These are phyloP conservation scores for Lactifluus rugatus DNA, from an alignment of 768 basidiomycete genomes.

Conservation along the genomic window DNA sequence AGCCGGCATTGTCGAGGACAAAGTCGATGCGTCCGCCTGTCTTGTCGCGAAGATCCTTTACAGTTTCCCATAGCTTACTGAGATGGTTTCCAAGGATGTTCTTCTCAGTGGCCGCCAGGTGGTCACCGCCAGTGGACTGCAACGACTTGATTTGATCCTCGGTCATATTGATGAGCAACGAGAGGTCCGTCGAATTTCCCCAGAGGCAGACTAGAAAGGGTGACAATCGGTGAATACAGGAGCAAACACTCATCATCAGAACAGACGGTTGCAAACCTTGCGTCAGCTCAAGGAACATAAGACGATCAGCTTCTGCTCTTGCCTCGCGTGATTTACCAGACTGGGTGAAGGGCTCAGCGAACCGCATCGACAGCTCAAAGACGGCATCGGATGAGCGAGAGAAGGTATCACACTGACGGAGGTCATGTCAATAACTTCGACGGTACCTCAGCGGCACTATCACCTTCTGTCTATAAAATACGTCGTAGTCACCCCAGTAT, in stretches of 20 bases:
- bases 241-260: background rate
- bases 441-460: background rate
- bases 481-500: constrained; percentile 85
- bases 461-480: constrained; percentile 91
- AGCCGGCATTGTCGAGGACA: constrained; percentile 78
- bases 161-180: constrained; percentile 92
- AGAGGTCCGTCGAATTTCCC: constrained; percentile 96
- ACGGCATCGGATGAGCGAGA: constrained; percentile 87
- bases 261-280: constrained; percentile 46
- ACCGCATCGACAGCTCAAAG: constrained; percentile 87
- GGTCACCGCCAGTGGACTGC: constrained; percentile 95
- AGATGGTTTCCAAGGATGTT: constrained; percentile 90
- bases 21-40: constrained; percentile 42
- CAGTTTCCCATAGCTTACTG: constrained; percentile 58
- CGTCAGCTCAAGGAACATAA: constrained; percentile 87
- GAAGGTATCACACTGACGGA: constrained; percentile 78
- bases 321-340: constrained; percentile 40
- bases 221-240: background rate
- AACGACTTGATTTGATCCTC: constrained; percentile 94
- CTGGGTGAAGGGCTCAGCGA: constrained; percentile 73
- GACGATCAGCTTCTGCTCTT: constrained; percentile 61
- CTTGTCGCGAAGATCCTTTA: constrained; percentile 42
- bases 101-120: constrained; percentile 90
- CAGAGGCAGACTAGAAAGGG: constrained; percentile 74
- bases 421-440: background rate